Percentiles rank a stretch among this genome's conserved stretches.
Evolutionary conservation across 2,329 filamentous ascomycete species (phyloP).

Genomic region (Podosphaera leucotricha): DNA sequence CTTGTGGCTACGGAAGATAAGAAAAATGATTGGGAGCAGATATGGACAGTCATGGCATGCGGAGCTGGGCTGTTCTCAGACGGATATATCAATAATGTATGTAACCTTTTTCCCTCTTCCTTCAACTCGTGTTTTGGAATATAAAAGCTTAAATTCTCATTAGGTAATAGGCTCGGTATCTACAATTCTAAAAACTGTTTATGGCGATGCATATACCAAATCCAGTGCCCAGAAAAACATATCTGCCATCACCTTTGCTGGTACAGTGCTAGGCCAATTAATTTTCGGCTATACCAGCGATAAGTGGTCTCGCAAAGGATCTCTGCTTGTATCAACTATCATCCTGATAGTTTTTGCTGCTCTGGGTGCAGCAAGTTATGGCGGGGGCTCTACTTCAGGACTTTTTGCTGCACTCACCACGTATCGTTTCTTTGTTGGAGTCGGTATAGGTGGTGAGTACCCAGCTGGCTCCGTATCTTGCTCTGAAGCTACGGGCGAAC

Average conservation of each 20-base stretch:
- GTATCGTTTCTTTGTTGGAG: slow-evolving; percentile 61
- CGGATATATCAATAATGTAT: slow-evolving; percentile 72
- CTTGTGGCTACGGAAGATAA: neutral
- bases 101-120: slow-evolving; percentile 4
- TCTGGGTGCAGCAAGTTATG: slow-evolving; percentile 54
- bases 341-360: slow-evolving; percentile 73
- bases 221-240: slow-evolving; percentile 54
- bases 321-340: slow-evolving; percentile 55
- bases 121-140: too few species aligned
- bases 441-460: slow-evolving; percentile 67
- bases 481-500: slow-evolving; percentile 62
- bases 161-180: slow-evolving; percentile 74
- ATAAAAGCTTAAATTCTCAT: neutral
- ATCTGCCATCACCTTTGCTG: slow-evolving; percentile 62
- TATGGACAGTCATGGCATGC: slow-evolving; percentile 52
- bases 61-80: slow-evolving; percentile 80
- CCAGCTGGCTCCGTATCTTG: slow-evolving; percentile 65
- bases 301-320: slow-evolving; percentile 64
- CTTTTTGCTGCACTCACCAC: slow-evolving; percentile 60
- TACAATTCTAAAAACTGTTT: slow-evolving; percentile 47
- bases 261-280: slow-evolving; percentile 63
- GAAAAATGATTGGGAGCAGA: slow-evolving; percentile 9
- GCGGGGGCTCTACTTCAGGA: slow-evolving; percentile 41
- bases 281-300: slow-evolving; percentile 63
- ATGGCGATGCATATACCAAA: slow-evolving; percentile 41